phyloP scores from a whole-genome alignment of 176 grass and related monocot genomes.

The Oryza coarctata region DNA sequence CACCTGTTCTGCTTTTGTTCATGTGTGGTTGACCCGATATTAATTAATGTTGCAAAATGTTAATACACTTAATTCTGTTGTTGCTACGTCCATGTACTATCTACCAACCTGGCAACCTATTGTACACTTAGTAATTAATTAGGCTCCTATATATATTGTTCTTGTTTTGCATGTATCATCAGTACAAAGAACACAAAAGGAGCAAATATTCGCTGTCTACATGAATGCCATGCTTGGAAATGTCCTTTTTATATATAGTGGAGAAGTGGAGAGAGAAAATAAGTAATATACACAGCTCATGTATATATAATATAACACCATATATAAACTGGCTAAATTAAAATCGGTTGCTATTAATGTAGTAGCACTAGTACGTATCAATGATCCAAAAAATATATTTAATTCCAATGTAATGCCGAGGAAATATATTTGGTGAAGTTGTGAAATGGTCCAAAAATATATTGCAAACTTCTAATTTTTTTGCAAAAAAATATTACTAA shows the following conservation, averaged over 20 bases:
- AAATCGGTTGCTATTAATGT: neutral
- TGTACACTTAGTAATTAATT: neutral
- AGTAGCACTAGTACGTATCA: no score
- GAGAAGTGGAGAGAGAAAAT: neutral
- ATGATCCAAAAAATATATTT: no score
- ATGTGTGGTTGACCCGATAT: neutral
- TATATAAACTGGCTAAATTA: no score
- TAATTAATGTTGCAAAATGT: neutral
- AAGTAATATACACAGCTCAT: no score
- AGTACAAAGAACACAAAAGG: no score
- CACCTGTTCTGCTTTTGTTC: neutral
- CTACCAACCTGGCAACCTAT: neutral
- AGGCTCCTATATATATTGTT: neutral
- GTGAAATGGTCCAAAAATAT: no score
- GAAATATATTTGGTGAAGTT: no score
- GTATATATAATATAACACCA: no score
- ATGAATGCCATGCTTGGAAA: no score
- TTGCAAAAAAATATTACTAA: neutral
- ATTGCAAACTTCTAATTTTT: no score
- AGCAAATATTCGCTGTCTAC: neutral
- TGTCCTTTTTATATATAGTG: neutral
- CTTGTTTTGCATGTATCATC: neutral
- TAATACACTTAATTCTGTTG: neutral
- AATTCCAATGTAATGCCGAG: no score
- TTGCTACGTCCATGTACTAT: neutral